These are phyloP conservation scores for Fusarium pininemorale DNA, from an alignment of 2,329 filamentous ascomycete species.

Conservation along the genomic window DNA sequence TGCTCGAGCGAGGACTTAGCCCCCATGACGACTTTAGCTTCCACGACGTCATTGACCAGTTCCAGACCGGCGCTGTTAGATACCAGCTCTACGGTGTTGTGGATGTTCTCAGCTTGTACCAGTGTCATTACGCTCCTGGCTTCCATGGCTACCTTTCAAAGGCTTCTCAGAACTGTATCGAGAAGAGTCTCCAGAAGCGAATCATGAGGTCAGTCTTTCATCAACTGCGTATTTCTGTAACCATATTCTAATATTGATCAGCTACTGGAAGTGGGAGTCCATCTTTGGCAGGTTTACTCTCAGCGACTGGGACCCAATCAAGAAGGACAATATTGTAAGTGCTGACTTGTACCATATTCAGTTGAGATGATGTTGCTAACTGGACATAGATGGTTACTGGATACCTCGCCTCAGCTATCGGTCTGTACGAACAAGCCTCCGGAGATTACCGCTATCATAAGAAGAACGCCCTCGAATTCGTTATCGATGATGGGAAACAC, in stretches of 20 bases:
- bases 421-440: neutral
- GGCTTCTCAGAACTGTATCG: neutral
- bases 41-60: neutral
- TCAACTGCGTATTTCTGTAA: rapidly evolving
- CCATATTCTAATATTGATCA: rapidly evolving
- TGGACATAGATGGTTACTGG: neutral
- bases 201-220: neutral
- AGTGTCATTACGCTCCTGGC: neutral
- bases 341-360: rapidly evolving
- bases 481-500: neutral
- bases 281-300: neutral
- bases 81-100: neutral
- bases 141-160: neutral
- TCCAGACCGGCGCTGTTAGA: neutral
- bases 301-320: neutral
- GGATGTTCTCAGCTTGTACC: neutral
- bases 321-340: neutral
- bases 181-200: neutral
- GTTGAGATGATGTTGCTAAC: rapidly evolving
- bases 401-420: neutral
- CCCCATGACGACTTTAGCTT: neutral
- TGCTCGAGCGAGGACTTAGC: neutral
- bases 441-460: neutral
- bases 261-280: neutral
- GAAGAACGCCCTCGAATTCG: neutral